Conservation (phyloP, 1,139 yeast species). For the Debaryomycetaceae sp. region DNA sequence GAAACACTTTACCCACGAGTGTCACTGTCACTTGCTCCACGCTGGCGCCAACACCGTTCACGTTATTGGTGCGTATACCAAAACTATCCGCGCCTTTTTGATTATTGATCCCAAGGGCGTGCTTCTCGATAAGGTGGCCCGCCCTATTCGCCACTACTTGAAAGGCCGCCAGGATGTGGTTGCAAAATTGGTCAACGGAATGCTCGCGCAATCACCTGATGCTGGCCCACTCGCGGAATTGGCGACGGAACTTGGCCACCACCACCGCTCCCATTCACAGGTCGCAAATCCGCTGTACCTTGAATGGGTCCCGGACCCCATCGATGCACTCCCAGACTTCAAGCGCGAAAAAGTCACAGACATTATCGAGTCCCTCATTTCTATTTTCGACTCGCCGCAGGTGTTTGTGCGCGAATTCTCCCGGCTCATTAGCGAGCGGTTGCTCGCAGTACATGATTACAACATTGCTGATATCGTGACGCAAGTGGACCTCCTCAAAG, state of each 20-base stretch:
- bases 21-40: conserved; percentile 49
- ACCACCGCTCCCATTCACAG: neutral
- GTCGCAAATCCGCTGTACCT: conserved; percentile 29
- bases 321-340: conserved; percentile 87
- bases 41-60: conserved; percentile 78
- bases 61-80: conserved; percentile 58
- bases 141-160: conserved; percentile 59
- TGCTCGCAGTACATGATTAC: conserved; percentile 40
- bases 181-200: conserved; percentile 57
- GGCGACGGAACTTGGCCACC: conserved; percentile 36
- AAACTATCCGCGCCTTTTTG: conserved; percentile 62
- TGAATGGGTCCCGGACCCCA: conserved; percentile 83
- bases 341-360: conserved; percentile 54
- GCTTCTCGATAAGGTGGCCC: conserved; percentile 59
- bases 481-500: conserved; percentile 44
- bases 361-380: conserved; percentile 58
- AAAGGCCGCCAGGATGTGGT: conserved; percentile 69
- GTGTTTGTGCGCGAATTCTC: conserved; percentile 64
- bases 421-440: conserved; percentile 48
- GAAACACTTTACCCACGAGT: conserved; percentile 37
- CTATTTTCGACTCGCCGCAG: conserved; percentile 73
- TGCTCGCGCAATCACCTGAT: conserved; percentile 38
- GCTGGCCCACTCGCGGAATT: conserved; percentile 36
- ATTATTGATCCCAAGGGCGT: conserved; percentile 86
- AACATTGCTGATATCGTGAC: conserved; percentile 29